phyloP scores from a whole-genome alignment of 164 flowering plant species.

The Protea cynaroides region DNA sequence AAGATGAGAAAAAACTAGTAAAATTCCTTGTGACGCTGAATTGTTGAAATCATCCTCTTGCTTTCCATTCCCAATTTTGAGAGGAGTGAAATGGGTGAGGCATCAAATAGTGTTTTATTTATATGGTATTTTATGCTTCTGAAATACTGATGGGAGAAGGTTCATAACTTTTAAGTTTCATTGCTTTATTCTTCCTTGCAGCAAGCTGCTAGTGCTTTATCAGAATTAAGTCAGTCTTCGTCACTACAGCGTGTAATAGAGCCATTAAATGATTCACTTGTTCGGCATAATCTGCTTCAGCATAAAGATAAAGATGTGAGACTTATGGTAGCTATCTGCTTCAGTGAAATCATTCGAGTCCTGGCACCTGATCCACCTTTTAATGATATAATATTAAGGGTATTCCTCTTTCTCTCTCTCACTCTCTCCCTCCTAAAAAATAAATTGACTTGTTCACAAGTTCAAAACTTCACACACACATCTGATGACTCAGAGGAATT shows the following conservation, averaged over 20 bases:
- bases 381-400: slow-evolving; percentile 57
- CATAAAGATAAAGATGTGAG: slow-evolving; percentile 78
- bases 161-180: neutral
- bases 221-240: slow-evolving; percentile 54
- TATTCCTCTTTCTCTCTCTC: slow-evolving; percentile 5
- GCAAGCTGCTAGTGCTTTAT: slow-evolving; percentile 72
- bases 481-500: too few species aligned
- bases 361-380: slow-evolving; percentile 88
- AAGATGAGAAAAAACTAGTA: too few species aligned
- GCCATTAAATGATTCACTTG: slow-evolving; percentile 50
- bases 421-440: neutral
- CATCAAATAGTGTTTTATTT: neutral
- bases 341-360: slow-evolving; percentile 73
- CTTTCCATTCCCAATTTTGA: too few species aligned
- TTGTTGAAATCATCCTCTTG: too few species aligned
- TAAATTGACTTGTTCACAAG: neutral
- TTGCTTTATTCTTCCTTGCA: slow-evolving; percentile 21
- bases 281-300: slow-evolving; percentile 42
- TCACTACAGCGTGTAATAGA: slow-evolving; percentile 34
- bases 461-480: too few species aligned
- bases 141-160: neutral
- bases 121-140: neutral
- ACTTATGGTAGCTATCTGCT: slow-evolving; percentile 63
- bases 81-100: too few species aligned
- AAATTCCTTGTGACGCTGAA: too few species aligned